These are phyloP conservation scores for Penicillium verrucosum DNA, from an alignment of 2,329 filamentous ascomycete species.

Conservation along the genomic window DNA sequence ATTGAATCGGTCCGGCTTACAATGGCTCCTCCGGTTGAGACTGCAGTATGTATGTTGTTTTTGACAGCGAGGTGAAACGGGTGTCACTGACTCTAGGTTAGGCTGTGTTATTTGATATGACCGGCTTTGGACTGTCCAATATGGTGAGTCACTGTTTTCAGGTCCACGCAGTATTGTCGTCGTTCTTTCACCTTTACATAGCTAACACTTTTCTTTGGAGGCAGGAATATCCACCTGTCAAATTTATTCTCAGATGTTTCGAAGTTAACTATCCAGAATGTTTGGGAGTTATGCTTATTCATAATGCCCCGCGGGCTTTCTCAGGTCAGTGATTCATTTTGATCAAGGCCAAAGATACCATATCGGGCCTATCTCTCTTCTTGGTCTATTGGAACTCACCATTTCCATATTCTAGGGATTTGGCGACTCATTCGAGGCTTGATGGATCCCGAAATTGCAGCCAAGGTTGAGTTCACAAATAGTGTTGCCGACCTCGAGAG, in stretches of 20 bases:
- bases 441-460: slow-evolving; percentile 92
- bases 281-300: slow-evolving; percentile 79
- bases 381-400: neutral
- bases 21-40: slow-evolving; percentile 74
- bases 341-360: too few relatives aligned
- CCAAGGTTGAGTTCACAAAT: slow-evolving; percentile 88
- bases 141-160: slow-evolving; percentile 59
- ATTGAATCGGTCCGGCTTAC: slow-evolving; percentile 91
- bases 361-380: too few relatives aligned
- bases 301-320: slow-evolving; percentile 94
- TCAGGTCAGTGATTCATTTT: slow-evolving; percentile 57
- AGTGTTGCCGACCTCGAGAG: slow-evolving; percentile 69
- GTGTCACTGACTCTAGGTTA: slow-evolving; percentile 35
- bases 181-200: too few relatives aligned
- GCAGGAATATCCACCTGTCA: slow-evolving; percentile 88
- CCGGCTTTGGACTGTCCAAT: slow-evolving; percentile 85
- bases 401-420: slow-evolving; percentile 55
- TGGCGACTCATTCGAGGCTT: slow-evolving; percentile 93
- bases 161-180: neutral
- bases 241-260: slow-evolving; percentile 97
- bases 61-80: neutral
- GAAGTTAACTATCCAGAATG: slow-evolving; percentile 96
- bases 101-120: slow-evolving; percentile 95
- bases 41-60: slow-evolving; percentile 62
- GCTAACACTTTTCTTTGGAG: neutral